Conservation (phyloP, 129 eudicot genomes). For the Erigeron canadensis region DNA sequence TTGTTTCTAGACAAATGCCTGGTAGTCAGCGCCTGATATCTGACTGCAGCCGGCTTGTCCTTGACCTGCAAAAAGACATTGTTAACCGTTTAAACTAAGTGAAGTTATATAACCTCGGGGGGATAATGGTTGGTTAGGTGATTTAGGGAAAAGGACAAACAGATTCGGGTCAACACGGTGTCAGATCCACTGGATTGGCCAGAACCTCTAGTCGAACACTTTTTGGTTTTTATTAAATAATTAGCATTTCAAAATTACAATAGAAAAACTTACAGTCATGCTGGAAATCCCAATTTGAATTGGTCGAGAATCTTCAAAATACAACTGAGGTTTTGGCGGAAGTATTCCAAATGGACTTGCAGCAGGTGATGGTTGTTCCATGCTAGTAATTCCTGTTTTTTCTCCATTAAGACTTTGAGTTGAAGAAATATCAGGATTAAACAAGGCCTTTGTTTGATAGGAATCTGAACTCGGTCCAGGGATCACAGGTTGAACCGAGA, state of each 20-base stretch:
- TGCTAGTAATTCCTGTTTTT: slow-evolving; percentile 12
- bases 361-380: slow-evolving; percentile 18
- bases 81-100: background rate
- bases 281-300: slow-evolving; percentile 57
- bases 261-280: slow-evolving; percentile 42
- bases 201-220: no score
- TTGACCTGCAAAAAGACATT: slow-evolving; percentile 40
- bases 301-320: slow-evolving; percentile 24
- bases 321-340: slow-evolving; percentile 31
- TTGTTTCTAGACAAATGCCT: slow-evolving; percentile 38
- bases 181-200: no score
- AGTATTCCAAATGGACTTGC: slow-evolving; percentile 46
- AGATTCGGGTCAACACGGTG: no score
- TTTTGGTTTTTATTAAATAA: no score
- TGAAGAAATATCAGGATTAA: slow-evolving; percentile 11
- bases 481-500: slow-evolving; percentile 1
- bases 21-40: slow-evolving; percentile 29
- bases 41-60: slow-evolving; percentile 47
- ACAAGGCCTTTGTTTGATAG: slow-evolving; percentile 11
- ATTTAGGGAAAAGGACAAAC: no score
- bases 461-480: background rate
- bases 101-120: no score
- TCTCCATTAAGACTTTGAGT: slow-evolving; percentile 10
- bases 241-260: no score
- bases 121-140: no score